Evolutionary conservation across 441 rosid species (phyloP).

Genomic region (Macaranga tanarius): DNA sequence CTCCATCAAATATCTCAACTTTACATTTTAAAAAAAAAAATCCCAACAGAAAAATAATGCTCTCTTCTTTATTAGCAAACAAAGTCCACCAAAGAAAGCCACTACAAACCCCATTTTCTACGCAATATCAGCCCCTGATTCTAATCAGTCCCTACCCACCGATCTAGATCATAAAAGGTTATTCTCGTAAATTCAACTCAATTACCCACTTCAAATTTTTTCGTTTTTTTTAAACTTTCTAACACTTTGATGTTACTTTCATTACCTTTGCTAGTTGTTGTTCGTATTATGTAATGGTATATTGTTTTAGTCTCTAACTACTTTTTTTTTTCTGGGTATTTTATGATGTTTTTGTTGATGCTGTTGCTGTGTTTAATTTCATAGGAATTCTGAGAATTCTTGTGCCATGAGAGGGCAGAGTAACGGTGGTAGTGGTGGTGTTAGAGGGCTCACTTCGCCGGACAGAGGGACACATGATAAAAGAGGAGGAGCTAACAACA

Average conservation of each 20-base stretch:
- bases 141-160: slow-evolving; percentile 21
- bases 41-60: too few relatives aligned
- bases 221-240: too few relatives aligned
- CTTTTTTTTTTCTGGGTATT: slow-evolving; percentile 10
- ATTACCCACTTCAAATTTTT: slow-evolving; percentile 1
- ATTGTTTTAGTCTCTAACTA: background rate
- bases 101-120: slow-evolving; percentile 14
- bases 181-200: slow-evolving; percentile 36
- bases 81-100: slow-evolving; percentile 15
- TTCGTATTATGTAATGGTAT: background rate
- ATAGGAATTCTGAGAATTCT: slow-evolving; percentile 58
- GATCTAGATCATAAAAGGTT: slow-evolving; percentile 40
- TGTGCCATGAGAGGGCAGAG: slow-evolving; percentile 63
- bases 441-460: slow-evolving; percentile 46
- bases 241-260: slow-evolving; percentile 10
- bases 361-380: background rate
- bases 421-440: slow-evolving; percentile 50
- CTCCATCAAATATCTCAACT: slow-evolving; percentile 14
- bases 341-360: background rate
- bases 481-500: slow-evolving; percentile 31
- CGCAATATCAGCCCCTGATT: slow-evolving; percentile 21
- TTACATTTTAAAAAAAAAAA: background rate
- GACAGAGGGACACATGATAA: slow-evolving; percentile 55
- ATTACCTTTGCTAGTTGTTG: background rate
- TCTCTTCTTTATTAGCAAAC: too few relatives aligned